Evolutionary conservation across 768 basidiomycete species (phyloP).

Genomic region (Chalciporus chontae): DNA sequence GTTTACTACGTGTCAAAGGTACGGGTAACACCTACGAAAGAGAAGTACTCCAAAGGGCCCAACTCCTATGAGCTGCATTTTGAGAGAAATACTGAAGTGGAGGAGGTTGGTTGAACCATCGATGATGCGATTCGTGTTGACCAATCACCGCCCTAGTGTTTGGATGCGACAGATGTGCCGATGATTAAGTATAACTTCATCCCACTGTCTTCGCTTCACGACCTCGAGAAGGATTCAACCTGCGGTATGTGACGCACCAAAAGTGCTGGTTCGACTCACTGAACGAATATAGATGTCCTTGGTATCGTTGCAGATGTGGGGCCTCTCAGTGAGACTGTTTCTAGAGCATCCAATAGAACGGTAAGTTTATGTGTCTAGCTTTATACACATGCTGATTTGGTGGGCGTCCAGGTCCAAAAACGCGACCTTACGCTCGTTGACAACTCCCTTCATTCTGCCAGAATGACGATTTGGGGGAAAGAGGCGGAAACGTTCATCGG

Average conservation of each 20-base stretch:
- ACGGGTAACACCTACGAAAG: constrained; percentile 91
- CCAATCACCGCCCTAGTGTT: constrained; percentile 51
- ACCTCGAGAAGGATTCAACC: constrained; percentile 69
- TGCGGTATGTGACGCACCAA: constrained; percentile 53
- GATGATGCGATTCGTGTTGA: background rate
- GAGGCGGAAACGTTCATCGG: constrained; percentile 77
- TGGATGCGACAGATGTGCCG: constrained; percentile 73
- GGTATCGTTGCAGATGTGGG: constrained; percentile 79
- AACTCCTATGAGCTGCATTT: constrained; percentile 93
- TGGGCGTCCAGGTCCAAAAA: constrained; percentile 64
- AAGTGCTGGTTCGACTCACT: background rate
- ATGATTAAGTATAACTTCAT: constrained; percentile 83
- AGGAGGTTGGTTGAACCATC: constrained; percentile 54
- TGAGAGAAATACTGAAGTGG: constrained; percentile 77
- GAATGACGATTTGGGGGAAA: constrained; percentile 94
- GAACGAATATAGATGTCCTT: constrained; percentile 65
- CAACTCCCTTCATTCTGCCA: constrained; percentile 68
- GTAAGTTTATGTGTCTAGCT: constrained; percentile 32
- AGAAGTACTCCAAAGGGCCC: constrained; percentile 84
- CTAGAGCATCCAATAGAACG: constrained; percentile 63
- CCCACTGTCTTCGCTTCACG: constrained; percentile 56
- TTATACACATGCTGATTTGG: constrained; percentile 2
- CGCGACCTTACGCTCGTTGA: constrained; percentile 90
- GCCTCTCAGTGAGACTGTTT: constrained; percentile 66
- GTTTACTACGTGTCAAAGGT: constrained; percentile 91